Conservation (phyloP, 352 stramenopile species). For the Nothophytophthora sp. region DNA sequence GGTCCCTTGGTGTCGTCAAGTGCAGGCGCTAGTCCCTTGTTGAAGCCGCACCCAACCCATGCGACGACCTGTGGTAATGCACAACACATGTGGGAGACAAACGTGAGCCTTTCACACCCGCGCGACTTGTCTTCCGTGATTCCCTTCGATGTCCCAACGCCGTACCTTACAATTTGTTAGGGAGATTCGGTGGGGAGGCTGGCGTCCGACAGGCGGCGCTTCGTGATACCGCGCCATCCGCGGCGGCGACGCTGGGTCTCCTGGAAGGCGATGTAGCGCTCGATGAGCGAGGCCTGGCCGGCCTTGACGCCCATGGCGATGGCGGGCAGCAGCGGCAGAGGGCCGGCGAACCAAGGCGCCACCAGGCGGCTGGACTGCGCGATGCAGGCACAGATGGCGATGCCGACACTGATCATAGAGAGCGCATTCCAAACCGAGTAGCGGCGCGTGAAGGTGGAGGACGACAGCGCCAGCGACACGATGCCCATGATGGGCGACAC, state of each 20-base stretch:
- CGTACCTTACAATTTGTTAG: too few relatives aligned
- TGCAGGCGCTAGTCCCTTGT: too few relatives aligned
- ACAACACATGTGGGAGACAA: too few relatives aligned
- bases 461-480: slow-evolving; percentile 69
- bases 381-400: slow-evolving; percentile 69
- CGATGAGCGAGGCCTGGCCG: slow-evolving; percentile 67
- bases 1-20: too few relatives aligned
- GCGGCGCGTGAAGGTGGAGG: slow-evolving; percentile 63
- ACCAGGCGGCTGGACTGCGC: slow-evolving; percentile 68
- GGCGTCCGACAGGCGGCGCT: slow-evolving; percentile 75
- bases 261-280: slow-evolving; percentile 80
- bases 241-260: slow-evolving; percentile 72
- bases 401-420: slow-evolving; percentile 74
- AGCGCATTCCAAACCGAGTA: slow-evolving; percentile 82
- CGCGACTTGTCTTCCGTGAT: too few relatives aligned
- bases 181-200: slow-evolving; percentile 70
- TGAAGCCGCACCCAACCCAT: too few relatives aligned
- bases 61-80: too few relatives aligned
- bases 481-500: slow-evolving; percentile 78
- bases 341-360: slow-evolving; percentile 78
- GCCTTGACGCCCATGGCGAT: slow-evolving; percentile 68
- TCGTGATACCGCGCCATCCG: slow-evolving; percentile 84
- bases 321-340: slow-evolving; percentile 65
- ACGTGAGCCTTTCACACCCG: too few relatives aligned
- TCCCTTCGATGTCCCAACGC: too few relatives aligned